Evolutionary conservation across 192 early-diverging fungal species (phyloP), one percentile per base, ranked within the genome.

Genomic region (Dissophora globulifera): DNA sequence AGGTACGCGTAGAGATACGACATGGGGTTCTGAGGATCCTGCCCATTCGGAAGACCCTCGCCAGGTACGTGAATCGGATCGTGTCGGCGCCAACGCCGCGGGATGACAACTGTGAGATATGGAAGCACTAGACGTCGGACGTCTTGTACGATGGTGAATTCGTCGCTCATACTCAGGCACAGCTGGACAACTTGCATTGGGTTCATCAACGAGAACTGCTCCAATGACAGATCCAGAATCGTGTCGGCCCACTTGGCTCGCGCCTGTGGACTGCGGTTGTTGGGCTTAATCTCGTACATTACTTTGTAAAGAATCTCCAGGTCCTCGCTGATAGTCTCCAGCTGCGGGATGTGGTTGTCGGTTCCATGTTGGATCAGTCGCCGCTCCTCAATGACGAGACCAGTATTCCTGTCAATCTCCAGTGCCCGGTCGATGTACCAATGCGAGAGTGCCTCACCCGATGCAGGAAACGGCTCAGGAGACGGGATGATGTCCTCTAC

Each of bases 361-460:
- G 65, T 79, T 26, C 85, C 90, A 47, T 84, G 67, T 26, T 72
- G 84, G 25, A 89, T 65, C 23, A 91, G 56, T 29, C 76, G 79
- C 3, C 89, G 75, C 3, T 88, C 88, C 30, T 86, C 72, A 26
- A 83, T 81, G 16, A 81, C 67, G 46, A 83, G 79, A 16, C 89
- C 90, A 4, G 84, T 69, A 17, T 64, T 53, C 12, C 47, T 64
- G 48, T 91, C 90, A 30, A 89, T 87, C 9, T 78, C 79, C 6
- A 75, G 75, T 12, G 86, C 83, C 12, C 90, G 81, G 16, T 82
- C 56, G 27, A 67, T 72, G 65, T 90, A 91, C 89, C 89, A 91
- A 5, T 87, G 42, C 12, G 86, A 79, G 31, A 90, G 79, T 5
- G 53, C 46, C 10, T 75, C 57, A 9, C 67, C 53, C 10, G 75